Base-by-base conservation (phyloP, 805 yeast genomes). In the Zygosaccharomyces pseudorouxii region DNA sequence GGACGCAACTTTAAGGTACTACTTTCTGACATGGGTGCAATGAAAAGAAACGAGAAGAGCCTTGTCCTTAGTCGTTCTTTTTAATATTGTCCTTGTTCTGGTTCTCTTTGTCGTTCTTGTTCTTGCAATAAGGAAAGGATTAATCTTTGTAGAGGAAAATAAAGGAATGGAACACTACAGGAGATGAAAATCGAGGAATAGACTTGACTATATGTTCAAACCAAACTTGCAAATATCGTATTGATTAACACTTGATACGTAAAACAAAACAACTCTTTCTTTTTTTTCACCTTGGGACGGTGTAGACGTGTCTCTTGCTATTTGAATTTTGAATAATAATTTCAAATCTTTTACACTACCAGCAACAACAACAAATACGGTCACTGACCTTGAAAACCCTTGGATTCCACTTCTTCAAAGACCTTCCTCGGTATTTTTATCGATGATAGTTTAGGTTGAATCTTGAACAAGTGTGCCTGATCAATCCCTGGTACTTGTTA, bases 1-100 rank as follows among this genome's bases (percentile, higher is more conserved):
- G 51, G 51, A 30, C 45, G 42, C 28, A 51, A 19, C 27, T 48
- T 47, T 27, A 41, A 28, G 28, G 44, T 41, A 18, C 44, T 41
- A 16, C 44, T 41, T 23, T 41, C 44, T 20, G 44, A 41, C 44
- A 41, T 41, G 44, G 12, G 44, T 5, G 19, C 10, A 16, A 19
- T 11, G 9, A 12, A 22, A 19, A 11, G 28, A 41, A 41, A 31
- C 16, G 10, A 27, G 14, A 20, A 22, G 16, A 39, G 19, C 20
- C 9, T 33, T 16, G 5, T 16, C 37, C 10, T 8, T 16, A n/a
- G 20, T 6, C 10, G 20, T 33, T 33, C 20, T 4, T 33, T 33
- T 7, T 33, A 16, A 10, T 16, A 2, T 33, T 33, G 18, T 5
- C 9, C 11, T 18, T 8, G 16, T 9, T 14, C 16, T 33, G 14